Percentiles rank a stretch among this genome's conserved stretches.
Evolutionary conservation across 23 red algal species (phyloP).

Genomic region (Gracilaria vermiculophylla): DNA sequence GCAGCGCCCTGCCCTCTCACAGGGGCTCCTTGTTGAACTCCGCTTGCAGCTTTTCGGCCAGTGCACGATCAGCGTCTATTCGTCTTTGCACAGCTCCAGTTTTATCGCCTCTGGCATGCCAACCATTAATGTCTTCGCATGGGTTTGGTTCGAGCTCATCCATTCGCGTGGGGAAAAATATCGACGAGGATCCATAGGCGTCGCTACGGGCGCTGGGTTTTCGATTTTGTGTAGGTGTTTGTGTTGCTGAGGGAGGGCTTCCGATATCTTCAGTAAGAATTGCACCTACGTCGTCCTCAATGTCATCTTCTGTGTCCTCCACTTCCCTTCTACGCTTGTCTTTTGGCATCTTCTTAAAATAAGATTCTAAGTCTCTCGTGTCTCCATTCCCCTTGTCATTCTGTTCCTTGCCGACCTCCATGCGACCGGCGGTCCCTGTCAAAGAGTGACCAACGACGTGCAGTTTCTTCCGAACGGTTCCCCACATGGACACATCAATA

Average conservation of each 20-base stretch:
- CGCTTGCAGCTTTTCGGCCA: constrained; percentile 51
- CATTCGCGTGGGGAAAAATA: constrained; percentile 16
- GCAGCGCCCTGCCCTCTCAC: background rate
- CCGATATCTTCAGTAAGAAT: background rate
- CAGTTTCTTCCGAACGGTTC: constrained; percentile 61
- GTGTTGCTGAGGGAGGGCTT: background rate
- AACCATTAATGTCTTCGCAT: background rate
- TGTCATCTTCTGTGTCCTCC: background rate
- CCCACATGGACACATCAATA: constrained; percentile 78
- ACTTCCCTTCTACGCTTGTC: background rate
- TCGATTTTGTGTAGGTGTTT: background rate
- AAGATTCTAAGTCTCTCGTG: background rate
- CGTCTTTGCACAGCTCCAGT: background rate
- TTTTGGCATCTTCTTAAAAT: background rate
- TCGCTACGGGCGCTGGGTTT: background rate
- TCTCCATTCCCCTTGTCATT: background rate
- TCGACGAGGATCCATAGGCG: background rate
- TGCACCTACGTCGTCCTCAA: background rate
- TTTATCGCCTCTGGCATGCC: background rate
- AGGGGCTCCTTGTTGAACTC: constrained; percentile 39
- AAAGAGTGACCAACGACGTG: constrained; percentile 65
- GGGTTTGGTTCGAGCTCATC: background rate
- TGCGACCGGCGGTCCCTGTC: constrained; percentile 54
- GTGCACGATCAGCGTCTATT: constrained; percentile 52
- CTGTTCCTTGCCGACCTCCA: constrained; percentile 55